Evolutionary conservation across 2,329 filamentous ascomycete genomes (phyloP), one percentile per base, ranked within the genome.

Genomic region (Diaporthe caulivora): DNA sequence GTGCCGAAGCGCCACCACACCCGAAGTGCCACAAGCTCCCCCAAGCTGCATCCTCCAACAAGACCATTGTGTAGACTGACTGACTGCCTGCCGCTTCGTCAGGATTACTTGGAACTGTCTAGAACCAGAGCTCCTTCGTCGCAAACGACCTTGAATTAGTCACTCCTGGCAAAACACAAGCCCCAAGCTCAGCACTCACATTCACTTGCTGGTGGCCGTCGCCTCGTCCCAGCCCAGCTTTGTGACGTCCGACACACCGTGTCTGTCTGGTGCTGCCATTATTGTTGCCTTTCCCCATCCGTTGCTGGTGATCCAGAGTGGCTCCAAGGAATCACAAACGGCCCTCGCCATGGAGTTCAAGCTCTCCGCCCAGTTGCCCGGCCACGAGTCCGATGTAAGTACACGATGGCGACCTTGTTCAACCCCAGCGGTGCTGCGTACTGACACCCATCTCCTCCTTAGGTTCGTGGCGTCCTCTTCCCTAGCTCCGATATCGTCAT

Each of bases 301-400:
- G 18, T 18, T 37, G 31, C 31, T 6, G 18, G 10, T 31, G 15
- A 37, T 11, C 1, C n/a, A 7, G 11, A 18, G 40, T n/a, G n/a
- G 21, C 24, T 29, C 21, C 26, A 8, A 8, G 24, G 26, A 8
- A 18, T 3, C 15, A 53, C 34, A 17, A 15, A 67, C n/a, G 49
- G 13, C 31, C 26, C 55, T 73, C 60, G 57, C 26, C 34, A 73
- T 71, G 73, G 92, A 95, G 82, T 98, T 95, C 89, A 98, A 96
- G 89, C 91, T 99, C 80, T 97, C 97, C 75, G 95, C 96, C 78
- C 93, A 94, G 80, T 89, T 99, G 77, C 87, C 92, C 78, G 96
- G 95, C 80, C 97, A 99, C 83, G 93, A 97, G 83, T 93, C 97
- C 82, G 97, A 99, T 91, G 97, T 98, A 88, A 84, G 92, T 78